Evolutionary conservation across 1,139 yeast species (phyloP), one percentile per base, ranked within the genome.

Genomic region (Kodamaea arcana): DNA sequence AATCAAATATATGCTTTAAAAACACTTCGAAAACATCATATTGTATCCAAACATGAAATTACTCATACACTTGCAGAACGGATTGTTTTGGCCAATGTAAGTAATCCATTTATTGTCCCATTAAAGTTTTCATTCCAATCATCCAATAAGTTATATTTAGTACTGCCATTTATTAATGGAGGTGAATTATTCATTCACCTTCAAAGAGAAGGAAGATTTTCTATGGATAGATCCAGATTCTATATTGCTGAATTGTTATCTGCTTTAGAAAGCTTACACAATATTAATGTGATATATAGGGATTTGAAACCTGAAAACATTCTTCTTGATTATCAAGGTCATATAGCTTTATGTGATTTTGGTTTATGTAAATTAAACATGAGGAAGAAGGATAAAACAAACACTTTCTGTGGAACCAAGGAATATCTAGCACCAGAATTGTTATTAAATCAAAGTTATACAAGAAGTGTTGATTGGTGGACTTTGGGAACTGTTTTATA

Each of bases 391-490:
- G 94, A 85, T 51, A 86, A 86, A 58, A 92, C 98, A 2, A 83
- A 83, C 52, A 92, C 98, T 0, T 90, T 90, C 54, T 90, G 97
- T 62, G 97, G 97, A 31, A 90, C 97, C 0, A 97, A 97, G 0
- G 97, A 90, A 44, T 92, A 92, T 60, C 69, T 92, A 46, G 97
- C 97, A 1, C 98, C 98, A 0, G 98, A 92, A 58, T 75, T 92
- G 39, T 66, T 92, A 39, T 69, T 90, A 44, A 94, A 92, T 43
- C 87, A 86, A 56, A 97, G 97, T 2, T 92, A 92, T 60, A 88
- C 97, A 6, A 78, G 95, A 58, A 83, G 85, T 51, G 97, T 92
- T 27, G 98, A 92, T 62, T 92, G 95, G 81, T 92, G 98, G 98
- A 92, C 97, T 1, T 69, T 92, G 44, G 98, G 98, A 24, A 92